Evolutionary conservation across 805 yeast genomes (phyloP).

Genomic region (Kodamaea nitidulidarum): DNA sequence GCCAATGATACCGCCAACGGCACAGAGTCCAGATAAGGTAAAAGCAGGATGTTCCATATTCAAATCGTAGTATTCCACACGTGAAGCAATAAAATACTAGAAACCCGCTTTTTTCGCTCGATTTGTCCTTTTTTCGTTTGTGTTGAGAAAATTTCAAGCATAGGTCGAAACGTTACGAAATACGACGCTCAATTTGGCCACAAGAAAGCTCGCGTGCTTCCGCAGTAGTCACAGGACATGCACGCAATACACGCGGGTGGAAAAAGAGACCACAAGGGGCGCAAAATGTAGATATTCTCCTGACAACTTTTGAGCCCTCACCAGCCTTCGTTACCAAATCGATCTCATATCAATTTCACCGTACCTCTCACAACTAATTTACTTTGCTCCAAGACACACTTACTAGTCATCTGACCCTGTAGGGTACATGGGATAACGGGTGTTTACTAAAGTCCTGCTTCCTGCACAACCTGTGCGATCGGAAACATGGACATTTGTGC

Average conservation of each 20-base stretch:
- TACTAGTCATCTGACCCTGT: not conserved
- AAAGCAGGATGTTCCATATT: constrained; percentile 78
- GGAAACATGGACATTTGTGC: not conserved
- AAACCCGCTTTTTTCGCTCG: not conserved
- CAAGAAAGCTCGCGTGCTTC: not conserved
- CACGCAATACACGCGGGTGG: not conserved
- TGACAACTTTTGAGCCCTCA: not conserved
- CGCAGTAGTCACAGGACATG: not conserved
- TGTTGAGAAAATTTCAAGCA: constrained; percentile 3
- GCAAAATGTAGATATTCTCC: not conserved
- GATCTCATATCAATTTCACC: not conserved
- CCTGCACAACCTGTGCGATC: no score
- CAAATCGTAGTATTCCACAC: constrained; percentile 27
- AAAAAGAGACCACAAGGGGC: not conserved
- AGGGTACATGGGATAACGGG: not conserved
- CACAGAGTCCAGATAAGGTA: constrained; percentile 64
- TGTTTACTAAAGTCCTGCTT: no score
- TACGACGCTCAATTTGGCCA: constrained; percentile 1
- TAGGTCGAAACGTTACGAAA: not conserved
- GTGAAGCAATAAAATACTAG: not conserved
- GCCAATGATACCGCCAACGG: constrained; percentile 70
- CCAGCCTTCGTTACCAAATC: not conserved
- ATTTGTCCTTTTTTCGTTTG: not conserved
- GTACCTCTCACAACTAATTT: not conserved
- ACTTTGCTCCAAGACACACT: not conserved